Percentiles rank a stretch among this genome's conserved stretches.
Conservation (phyloP, 2,329 filamentous ascomycete species). For the Phoma sp. region DNA sequence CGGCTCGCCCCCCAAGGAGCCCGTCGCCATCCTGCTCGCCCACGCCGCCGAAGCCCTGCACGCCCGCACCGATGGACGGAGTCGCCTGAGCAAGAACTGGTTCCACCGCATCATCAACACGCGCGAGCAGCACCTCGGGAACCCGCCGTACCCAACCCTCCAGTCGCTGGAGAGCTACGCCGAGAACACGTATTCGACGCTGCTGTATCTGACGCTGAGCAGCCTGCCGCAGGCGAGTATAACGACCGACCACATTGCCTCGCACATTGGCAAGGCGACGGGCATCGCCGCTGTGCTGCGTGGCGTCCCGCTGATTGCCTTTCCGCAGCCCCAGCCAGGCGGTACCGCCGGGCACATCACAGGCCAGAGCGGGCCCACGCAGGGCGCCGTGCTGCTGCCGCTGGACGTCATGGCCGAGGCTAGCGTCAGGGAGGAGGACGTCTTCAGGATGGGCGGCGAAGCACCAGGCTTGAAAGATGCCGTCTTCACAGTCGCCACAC, state of each 20-base stretch:
- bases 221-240: constrained; percentile 80
- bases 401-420: constrained; percentile 87
- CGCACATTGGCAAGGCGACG: constrained; percentile 91
- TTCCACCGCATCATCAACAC: constrained; percentile 77
- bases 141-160: constrained; percentile 79
- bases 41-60: constrained; percentile 70
- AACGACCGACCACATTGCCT: constrained; percentile 89
- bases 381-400: constrained; percentile 78
- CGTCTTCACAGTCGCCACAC: constrained; percentile 88
- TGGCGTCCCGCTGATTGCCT: constrained; percentile 86
- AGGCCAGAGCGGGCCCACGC: constrained; percentile 54
- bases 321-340: constrained; percentile 68
- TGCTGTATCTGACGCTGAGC: constrained; percentile 87
- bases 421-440: constrained; percentile 85
- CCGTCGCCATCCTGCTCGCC: constrained; percentile 84
- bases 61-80: constrained; percentile 54
- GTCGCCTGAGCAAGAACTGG: constrained; percentile 62
- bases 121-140: constrained; percentile 82
- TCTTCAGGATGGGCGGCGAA: constrained; percentile 80
- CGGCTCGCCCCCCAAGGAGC: constrained; percentile 83
- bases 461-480: constrained; percentile 86
- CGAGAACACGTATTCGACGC: constrained; percentile 91
- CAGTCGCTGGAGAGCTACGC: constrained; percentile 83
- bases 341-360: constrained; percentile 50
- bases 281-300: constrained; percentile 88